phyloP scores from a whole-genome alignment of 768 basidiomycete genomes.

The Mycena crocata region DNA sequence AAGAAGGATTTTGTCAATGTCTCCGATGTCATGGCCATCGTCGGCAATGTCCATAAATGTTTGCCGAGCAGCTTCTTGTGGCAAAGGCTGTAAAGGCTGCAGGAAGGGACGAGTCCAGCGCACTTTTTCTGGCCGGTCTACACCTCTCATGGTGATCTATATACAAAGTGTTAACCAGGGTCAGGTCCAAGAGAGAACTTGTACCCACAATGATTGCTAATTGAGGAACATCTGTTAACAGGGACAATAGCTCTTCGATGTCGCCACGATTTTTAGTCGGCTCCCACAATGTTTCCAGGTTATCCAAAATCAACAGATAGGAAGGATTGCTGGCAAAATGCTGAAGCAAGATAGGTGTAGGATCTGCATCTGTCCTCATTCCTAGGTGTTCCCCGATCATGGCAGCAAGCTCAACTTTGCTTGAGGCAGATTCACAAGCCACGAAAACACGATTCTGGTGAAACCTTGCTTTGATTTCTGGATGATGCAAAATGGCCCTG shows the following conservation, averaged over 20 bases:
- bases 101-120: conserved; percentile 10
- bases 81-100: not conserved
- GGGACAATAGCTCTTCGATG: conserved; percentile 1
- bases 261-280: not conserved
- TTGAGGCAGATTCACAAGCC: too few relatives aligned
- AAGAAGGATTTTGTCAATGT: not conserved
- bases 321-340: not conserved
- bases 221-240: not conserved
- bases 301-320: conserved; percentile 4
- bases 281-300: conserved; percentile 17
- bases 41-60: too few relatives aligned
- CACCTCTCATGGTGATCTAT: conserved; percentile 4
- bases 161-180: not conserved
- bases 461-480: not conserved
- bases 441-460: not conserved
- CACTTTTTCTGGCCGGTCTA: conserved; percentile 6
- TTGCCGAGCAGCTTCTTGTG: conserved; percentile 3
- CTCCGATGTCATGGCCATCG: not conserved
- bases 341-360: not conserved
- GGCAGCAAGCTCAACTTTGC: too few relatives aligned
- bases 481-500: conserved; percentile 8
- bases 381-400: not conserved
- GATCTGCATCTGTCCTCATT: not conserved
- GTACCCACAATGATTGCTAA: not conserved
- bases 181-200: not conserved